A percentile compares a stretch with the other conserved stretches of the same genome.
Evolutionary conservation across 768 basidiomycete genomes (phyloP).

Genomic region (Thelephora ganbajun): DNA sequence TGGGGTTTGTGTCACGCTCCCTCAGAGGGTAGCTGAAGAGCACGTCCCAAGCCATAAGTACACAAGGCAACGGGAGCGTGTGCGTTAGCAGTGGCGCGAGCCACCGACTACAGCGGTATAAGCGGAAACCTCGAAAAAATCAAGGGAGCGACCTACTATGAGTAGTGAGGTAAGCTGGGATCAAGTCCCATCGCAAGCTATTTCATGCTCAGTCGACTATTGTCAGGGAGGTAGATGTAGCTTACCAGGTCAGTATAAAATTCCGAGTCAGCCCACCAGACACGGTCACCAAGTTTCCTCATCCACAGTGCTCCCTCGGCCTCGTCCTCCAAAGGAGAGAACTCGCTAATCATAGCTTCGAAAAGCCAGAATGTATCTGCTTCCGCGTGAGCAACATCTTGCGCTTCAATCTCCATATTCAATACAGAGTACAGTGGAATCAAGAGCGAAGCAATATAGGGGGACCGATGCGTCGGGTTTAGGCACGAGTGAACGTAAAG

Average conservation of each 20-base stretch:
- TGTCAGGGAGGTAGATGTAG: not conserved
- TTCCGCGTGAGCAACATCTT: conserved; percentile 53
- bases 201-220: conserved; percentile 1
- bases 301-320: conserved; percentile 51
- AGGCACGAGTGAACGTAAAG: conserved; percentile 58
- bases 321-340: conserved; percentile 60
- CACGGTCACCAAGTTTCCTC: conserved; percentile 41
- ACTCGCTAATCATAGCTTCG: conserved; percentile 58
- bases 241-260: conserved; percentile 46
- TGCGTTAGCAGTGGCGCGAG: conserved; percentile 58
- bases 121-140: not conserved
- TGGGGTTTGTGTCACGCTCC: conserved; percentile 38
- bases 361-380: conserved; percentile 79
- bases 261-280: conserved; percentile 52
- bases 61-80: conserved; percentile 48
- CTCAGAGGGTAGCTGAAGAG: conserved; percentile 47
- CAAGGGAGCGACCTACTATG: conserved; percentile 38
- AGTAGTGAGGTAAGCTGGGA: conserved; percentile 64
- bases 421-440: conserved; percentile 56
- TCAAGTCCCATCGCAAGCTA: conserved; percentile 55
- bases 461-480: conserved; percentile 59
- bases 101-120: conserved; percentile 42
- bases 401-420: conserved; percentile 42
- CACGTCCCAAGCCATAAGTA: conserved; percentile 57
- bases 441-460: conserved; percentile 54